Evolutionary conservation across 345 rosid species (phyloP).

Genomic region (Salix arbutifolia): DNA sequence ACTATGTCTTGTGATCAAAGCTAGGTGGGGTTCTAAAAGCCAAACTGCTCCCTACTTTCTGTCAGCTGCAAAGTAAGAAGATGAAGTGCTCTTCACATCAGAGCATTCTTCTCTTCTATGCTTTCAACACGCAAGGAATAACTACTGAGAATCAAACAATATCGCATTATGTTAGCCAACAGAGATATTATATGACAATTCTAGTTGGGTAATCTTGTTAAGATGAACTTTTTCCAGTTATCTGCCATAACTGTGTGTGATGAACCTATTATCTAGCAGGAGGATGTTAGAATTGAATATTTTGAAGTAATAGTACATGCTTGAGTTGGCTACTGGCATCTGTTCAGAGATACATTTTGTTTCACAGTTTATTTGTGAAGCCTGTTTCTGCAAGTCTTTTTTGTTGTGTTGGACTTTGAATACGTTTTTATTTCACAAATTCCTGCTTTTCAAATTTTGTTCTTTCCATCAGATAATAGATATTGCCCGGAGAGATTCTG

Average conservation of each 20-base stretch:
- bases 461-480: slow-evolving; percentile 32
- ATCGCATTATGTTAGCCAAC: background rate
- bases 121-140: too few relatives aligned
- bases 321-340: too few relatives aligned
- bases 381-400: too few relatives aligned
- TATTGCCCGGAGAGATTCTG: background rate
- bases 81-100: too few relatives aligned
- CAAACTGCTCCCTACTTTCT: background rate
- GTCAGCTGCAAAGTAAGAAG: too few relatives aligned
- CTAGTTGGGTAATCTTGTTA: background rate
- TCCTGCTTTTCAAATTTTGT: background rate
- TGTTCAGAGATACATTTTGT: too few relatives aligned
- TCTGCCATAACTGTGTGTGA: background rate
- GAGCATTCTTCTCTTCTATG: too few relatives aligned
- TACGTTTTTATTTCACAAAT: background rate
- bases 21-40: background rate
- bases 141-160: too few relatives aligned
- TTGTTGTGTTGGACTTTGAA: too few relatives aligned
- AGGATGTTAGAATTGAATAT: background rate
- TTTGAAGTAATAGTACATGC: too few relatives aligned
- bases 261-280: background rate
- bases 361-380: too few relatives aligned
- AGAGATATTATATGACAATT: background rate
- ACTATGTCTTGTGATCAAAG: background rate
- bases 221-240: background rate